Evolutionary conservation across 2,329 filamentous ascomycete genomes (phyloP).

Genomic region (Aspergillus hiratsukae): DNA sequence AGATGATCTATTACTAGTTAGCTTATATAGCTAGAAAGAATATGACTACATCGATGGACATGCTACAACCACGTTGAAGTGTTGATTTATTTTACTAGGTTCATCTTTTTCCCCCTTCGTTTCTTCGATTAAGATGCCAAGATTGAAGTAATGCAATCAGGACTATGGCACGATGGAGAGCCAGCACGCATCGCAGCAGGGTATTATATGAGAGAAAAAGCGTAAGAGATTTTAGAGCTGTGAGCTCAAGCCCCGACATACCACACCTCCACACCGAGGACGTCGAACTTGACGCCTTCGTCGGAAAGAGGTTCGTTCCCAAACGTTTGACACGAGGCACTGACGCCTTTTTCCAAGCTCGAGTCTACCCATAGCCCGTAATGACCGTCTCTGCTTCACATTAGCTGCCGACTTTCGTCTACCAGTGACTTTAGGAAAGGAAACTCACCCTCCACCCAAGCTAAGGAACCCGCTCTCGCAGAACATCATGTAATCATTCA

Average conservation of each 20-base stretch:
- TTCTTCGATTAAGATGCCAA: not conserved
- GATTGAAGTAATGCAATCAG: not conserved
- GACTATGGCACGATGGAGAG: slow-evolving; percentile 8
- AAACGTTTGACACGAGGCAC: slow-evolving; percentile 81
- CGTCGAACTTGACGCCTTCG: slow-evolving; percentile 84
- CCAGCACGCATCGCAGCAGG: slow-evolving; percentile 9
- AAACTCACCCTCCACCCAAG: slow-evolving; percentile 67
- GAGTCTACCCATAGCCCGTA: slow-evolving; percentile 94
- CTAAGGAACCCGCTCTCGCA: slow-evolving; percentile 83
- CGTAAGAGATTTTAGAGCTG: not conserved
- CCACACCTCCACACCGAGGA: slow-evolving; percentile 91
- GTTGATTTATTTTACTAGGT: not conserved
- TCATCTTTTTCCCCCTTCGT: not conserved
- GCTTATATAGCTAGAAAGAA: not conserved
- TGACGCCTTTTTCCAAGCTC: slow-evolving; percentile 76
- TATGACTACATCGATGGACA: not conserved
- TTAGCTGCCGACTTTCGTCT: slow-evolving; percentile 2
- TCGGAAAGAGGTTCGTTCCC: slow-evolving; percentile 92
- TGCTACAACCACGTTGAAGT: not conserved
- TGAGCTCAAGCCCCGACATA: slow-evolving; percentile 60
- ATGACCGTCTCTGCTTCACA: slow-evolving; percentile 60
- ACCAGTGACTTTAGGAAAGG: slow-evolving; percentile 20
- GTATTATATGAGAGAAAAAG: slow-evolving; percentile 6
- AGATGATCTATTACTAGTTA: not conserved
- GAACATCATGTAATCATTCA: slow-evolving; percentile 95